Conservation (phyloP, 2,329 filamentous ascomycete species). For the Cylindrodendrum hubeiense region DNA sequence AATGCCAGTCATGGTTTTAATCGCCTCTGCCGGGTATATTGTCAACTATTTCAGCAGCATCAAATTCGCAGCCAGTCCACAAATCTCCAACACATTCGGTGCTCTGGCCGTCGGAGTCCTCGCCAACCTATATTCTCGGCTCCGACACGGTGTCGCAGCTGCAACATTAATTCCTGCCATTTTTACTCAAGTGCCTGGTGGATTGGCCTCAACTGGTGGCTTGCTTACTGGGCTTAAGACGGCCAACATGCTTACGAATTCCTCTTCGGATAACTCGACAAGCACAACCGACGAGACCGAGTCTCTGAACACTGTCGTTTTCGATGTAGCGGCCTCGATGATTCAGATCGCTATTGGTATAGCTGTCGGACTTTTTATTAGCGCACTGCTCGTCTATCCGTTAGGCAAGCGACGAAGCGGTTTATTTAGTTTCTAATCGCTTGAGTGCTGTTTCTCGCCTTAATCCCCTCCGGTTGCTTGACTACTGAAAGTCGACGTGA, state of each 20-base stretch:
- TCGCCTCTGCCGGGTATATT: conserved; percentile 79
- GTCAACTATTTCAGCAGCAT: conserved; percentile 80
- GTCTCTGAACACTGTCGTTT: conserved; percentile 53
- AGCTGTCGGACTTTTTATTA: conserved; percentile 63
- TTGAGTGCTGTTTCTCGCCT: neutral
- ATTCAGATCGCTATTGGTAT: conserved; percentile 66
- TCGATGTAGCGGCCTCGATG: conserved; percentile 62
- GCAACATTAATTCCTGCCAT: conserved; percentile 62
- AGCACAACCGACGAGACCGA: conserved; percentile 37
- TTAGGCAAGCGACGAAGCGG: conserved; percentile 63
- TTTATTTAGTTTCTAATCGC: conserved; percentile 59
- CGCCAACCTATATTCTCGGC: conserved; percentile 80
- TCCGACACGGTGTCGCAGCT: conserved; percentile 64
- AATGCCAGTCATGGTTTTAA: conserved; percentile 80
- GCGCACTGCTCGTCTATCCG: conserved; percentile 62
- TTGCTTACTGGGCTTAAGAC: conserved; percentile 59
- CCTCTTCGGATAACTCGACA: conserved; percentile 52
- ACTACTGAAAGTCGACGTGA: no score
- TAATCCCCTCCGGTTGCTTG: no score
- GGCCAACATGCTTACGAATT: conserved; percentile 59
- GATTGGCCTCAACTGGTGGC: conserved; percentile 60
- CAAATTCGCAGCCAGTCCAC: conserved; percentile 76
- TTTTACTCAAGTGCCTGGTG: conserved; percentile 63
- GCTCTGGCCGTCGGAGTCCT: conserved; percentile 82
- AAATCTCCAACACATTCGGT: conserved; percentile 82